Evolutionary conservation across 305 asterid species (phyloP).

Genomic region (Fraxinus greggii): DNA sequence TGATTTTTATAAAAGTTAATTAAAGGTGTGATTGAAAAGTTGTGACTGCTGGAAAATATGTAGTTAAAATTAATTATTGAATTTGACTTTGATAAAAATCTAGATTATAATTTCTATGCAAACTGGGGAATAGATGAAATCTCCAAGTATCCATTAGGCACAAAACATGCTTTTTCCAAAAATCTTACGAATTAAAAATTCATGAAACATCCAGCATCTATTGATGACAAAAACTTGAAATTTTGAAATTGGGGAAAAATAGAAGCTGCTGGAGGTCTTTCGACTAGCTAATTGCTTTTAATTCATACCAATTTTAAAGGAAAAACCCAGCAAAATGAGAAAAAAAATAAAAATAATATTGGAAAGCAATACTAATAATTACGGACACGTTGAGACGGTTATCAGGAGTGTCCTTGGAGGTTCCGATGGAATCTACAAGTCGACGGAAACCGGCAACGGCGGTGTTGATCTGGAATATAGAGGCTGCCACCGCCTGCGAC

Average conservation of each 20-base stretch:
- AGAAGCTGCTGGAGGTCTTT: not conserved
- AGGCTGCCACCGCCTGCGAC: constrained; percentile 14
- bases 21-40: too few species aligned
- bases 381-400: constrained; percentile 30
- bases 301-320: not conserved
- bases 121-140: not conserved
- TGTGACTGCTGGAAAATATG: too few species aligned
- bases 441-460: constrained; percentile 29
- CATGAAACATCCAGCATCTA: not conserved
- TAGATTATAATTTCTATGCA: too few species aligned
- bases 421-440: constrained; percentile 30
- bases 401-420: constrained; percentile 26
- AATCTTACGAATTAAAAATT: not conserved
- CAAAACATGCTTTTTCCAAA: not conserved
- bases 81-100: too few species aligned
- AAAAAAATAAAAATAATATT: not conserved
- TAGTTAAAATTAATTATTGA: too few species aligned
- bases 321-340: not conserved
- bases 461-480: constrained; percentile 27
- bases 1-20: too few species aligned
- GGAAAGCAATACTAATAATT: not conserved
- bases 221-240: not conserved
- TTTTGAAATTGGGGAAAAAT: not conserved
- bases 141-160: not conserved
- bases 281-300: not conserved